Evolutionary conservation across 305 asterid species (phyloP).

Genomic region (Fraxinus greggii): DNA sequence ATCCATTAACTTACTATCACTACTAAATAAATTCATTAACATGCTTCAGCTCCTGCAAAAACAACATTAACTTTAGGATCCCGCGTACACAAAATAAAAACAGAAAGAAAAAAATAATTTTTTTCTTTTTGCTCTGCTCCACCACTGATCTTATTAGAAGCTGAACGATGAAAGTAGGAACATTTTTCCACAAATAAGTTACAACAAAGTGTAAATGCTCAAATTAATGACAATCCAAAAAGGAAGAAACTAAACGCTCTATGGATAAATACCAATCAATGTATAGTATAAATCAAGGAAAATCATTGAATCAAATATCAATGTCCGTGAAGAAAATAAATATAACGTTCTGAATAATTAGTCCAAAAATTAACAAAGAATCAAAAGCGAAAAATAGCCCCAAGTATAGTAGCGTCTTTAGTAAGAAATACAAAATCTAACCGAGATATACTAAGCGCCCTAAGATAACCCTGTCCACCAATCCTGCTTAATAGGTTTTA

Average conservation of each 20-base stretch:
- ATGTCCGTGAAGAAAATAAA: constrained; percentile 5
- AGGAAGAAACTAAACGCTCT: background rate
- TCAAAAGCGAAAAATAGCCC: background rate
- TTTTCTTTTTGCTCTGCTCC: constrained; percentile 3
- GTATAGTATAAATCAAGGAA: constrained; percentile 12
- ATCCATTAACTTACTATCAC: background rate
- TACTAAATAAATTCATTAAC: constrained; percentile 25
- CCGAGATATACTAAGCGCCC: constrained; percentile 8
- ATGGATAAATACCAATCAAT: background rate
- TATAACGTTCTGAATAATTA: background rate
- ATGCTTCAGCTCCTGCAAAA: constrained; percentile 54
- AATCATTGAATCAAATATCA: constrained; percentile 13
- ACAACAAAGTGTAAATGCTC: background rate
- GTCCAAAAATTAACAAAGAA: background rate
- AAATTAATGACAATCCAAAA: constrained; percentile 3
- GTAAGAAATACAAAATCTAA: constrained; percentile 29
- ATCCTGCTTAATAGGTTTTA: too few relatives aligned
- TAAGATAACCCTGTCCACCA: constrained; percentile 26
- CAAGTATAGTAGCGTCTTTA: background rate
- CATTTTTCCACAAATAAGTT: constrained; percentile 17
- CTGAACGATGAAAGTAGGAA: constrained; percentile 24
- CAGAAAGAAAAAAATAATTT: too few relatives aligned
- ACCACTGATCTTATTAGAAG: constrained; percentile 38
- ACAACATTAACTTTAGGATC: constrained; percentile 32
- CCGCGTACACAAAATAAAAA: background rate